phyloP scores from a whole-genome alignment of 2,329 filamentous ascomycete genomes.

The Fonsecaea multimorphosa region DNA sequence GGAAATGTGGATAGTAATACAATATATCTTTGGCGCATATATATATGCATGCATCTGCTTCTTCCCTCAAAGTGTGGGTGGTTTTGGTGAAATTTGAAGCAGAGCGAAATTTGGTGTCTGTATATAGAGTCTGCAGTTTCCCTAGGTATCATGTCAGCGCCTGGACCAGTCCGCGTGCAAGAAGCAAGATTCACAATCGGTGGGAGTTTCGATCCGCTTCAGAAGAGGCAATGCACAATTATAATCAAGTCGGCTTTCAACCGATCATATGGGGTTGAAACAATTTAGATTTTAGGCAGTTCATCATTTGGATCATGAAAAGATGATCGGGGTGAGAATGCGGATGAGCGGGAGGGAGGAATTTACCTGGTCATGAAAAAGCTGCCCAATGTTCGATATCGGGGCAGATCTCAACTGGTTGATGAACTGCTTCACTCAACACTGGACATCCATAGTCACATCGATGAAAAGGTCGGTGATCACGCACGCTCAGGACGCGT shows the following conservation, averaged over 20 bases:
- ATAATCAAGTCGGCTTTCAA: constrained; percentile 26
- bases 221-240: constrained; percentile 23
- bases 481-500: constrained; percentile 29
- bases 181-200: neutral
- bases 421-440: neutral
- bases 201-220: neutral
- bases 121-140: too few relatives aligned
- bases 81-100: too few relatives aligned
- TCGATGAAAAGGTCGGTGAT: neutral
- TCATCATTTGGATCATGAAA: constrained; percentile 21
- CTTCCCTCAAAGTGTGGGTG: too few relatives aligned
- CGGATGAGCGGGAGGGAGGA: neutral
- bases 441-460: neutral
- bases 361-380: neutral
- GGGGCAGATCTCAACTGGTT: neutral
- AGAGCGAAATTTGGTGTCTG: too few relatives aligned
- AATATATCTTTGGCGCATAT: neutral
- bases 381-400: neutral
- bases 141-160: neutral
- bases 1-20: constrained; percentile 4
- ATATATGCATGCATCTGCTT: neutral
- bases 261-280: constrained; percentile 33
- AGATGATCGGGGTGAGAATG: neutral
- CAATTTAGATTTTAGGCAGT: constrained; percentile 26
- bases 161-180: neutral